A percentile compares a stretch with the other conserved stretches of the same genome.
These are phyloP conservation scores for Xylariaceae sp. DNA, from an alignment of 2,329 filamentous ascomycete species.

Conservation along the genomic window DNA sequence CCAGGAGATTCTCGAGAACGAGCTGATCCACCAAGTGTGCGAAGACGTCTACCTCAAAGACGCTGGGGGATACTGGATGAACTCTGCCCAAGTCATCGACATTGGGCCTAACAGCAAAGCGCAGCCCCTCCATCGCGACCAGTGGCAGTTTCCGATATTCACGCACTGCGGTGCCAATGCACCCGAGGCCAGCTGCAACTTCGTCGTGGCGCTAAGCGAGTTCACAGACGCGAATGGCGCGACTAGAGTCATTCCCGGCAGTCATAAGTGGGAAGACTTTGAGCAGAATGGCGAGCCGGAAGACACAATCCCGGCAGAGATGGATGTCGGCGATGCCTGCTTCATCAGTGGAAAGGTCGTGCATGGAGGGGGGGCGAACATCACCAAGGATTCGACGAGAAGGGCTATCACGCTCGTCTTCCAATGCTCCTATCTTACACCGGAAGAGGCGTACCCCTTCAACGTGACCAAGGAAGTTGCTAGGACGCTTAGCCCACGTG, in stretches of 20 bases:
- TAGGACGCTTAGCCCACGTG: slow-evolving; percentile 15
- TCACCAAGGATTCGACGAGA: slow-evolving; percentile 16
- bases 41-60: slow-evolving; percentile 19
- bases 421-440: slow-evolving; percentile 23
- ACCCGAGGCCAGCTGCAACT: slow-evolving; percentile 22
- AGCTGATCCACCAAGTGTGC: slow-evolving; percentile 24
- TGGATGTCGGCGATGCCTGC: slow-evolving; percentile 25
- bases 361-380: slow-evolving; percentile 28
- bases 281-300: slow-evolving; percentile 13
- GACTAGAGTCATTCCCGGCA: slow-evolving; percentile 26
- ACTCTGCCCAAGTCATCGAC: slow-evolving; percentile 18
- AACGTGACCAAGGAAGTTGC: slow-evolving; percentile 15
- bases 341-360: slow-evolving; percentile 30
- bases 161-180: slow-evolving; percentile 19
- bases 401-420: slow-evolving; percentile 22
- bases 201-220: slow-evolving; percentile 24
- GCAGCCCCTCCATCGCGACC: slow-evolving; percentile 27
- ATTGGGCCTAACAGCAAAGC: slow-evolving; percentile 20
- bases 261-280: slow-evolving; percentile 24
- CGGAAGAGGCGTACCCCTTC: slow-evolving; percentile 26
- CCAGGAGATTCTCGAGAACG: slow-evolving; percentile 23
- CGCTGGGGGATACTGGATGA: slow-evolving; percentile 25
- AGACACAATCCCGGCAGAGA: slow-evolving; percentile 20
- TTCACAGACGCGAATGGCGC: slow-evolving; percentile 26
- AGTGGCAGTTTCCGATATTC: slow-evolving; percentile 23